A percentile compares a stretch with the other conserved stretches of the same genome.
phyloP scores from a whole-genome alignment of 2,329 filamentous ascomycete species.

The Aspergillus terreus region DNA sequence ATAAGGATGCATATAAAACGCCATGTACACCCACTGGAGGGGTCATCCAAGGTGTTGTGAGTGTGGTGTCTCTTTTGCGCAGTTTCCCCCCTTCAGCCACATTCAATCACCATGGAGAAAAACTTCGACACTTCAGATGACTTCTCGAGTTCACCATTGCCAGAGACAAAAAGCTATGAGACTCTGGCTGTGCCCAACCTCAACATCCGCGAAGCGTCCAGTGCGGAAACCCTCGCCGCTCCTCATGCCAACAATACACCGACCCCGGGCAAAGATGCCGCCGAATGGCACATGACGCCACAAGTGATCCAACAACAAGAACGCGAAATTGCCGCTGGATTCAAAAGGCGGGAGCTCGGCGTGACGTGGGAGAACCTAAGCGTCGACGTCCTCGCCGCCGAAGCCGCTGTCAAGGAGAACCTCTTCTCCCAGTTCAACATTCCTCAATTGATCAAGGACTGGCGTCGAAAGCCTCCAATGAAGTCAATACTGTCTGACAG shows the following conservation, averaged over 20 bases:
- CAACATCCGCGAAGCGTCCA: slow-evolving; percentile 18
- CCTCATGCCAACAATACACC: slow-evolving; percentile 3
- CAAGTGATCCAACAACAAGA: slow-evolving; percentile 43
- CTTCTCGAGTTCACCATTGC: slow-evolving; percentile 1
- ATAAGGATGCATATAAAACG: slow-evolving; percentile 1
- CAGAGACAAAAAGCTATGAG: slow-evolving; percentile 9
- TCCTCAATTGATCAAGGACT: slow-evolving; percentile 49
- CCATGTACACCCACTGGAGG: background rate
- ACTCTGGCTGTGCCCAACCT: slow-evolving; percentile 14
- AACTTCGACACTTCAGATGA: slow-evolving; percentile 1
- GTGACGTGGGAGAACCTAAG: slow-evolving; percentile 62
- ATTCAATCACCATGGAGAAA: background rate
- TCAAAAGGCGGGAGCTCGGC: slow-evolving; percentile 51
- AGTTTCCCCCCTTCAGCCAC: background rate
- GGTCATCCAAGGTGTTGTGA: background rate
- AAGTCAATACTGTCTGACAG: slow-evolving; percentile 62
- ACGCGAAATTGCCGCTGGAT: slow-evolving; percentile 42
- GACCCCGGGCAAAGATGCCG: slow-evolving; percentile 24
- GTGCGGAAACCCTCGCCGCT: slow-evolving; percentile 18
- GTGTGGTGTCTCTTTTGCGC: background rate
- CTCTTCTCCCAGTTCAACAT: slow-evolving; percentile 56
- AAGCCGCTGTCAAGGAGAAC: slow-evolving; percentile 62
- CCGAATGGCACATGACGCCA: slow-evolving; percentile 47
- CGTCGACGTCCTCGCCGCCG: slow-evolving; percentile 58
- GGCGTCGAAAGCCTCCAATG: slow-evolving; percentile 52